Evolutionary conservation across 192 early-diverging fungal species (phyloP), one percentile per base, ranked within the genome.

Genomic region (Entophlyctis luteolus): DNA sequence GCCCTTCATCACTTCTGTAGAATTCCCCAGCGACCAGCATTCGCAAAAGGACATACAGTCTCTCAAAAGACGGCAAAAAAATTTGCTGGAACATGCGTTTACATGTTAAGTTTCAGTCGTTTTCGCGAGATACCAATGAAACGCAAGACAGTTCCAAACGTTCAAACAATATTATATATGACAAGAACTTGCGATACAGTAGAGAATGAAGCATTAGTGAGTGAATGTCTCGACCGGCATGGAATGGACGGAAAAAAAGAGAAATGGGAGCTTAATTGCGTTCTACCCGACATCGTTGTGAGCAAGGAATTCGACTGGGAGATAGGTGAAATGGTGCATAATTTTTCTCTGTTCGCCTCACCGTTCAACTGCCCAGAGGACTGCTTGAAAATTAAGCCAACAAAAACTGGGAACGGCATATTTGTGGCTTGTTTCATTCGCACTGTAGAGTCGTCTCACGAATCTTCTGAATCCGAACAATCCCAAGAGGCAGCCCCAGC

Each of bases 181-280:
- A 98, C 96, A 2, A 92, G 96, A 57, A 96, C 94, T 14, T 83
- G 91, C 25, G 87, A 96, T 62, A 71, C 77, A 2, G 84, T 89
- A 72, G 96, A 98, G 66, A 96, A 98, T 73, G 96, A 98, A 68
- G 82, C 88, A 10, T 92, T 96, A 0, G 89, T 98, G 12, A 79
- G 84, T 16, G 82, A 86, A 6, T 77, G 89, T 1, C 68, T 96
- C 8, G 77, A 73, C 16, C 48, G 49, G 22, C 38, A 68, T 27
- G 66, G 59, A 0, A 71, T 48, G 6, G 70, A 56, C 28, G n/a
- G n/a, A n/a, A n/a, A n/a, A n/a, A n/a, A n/a, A n/a, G n/a, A n/a
- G n/a, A n/a, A n/a, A n/a, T 84, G 73, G 77, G 76, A 80, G 60
- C 59, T 84, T 1, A 66, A 42, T 12, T 79, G 75, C 48, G 81